Conservation (phyloP, 345 rosid genomes). For the Linum usitatissimum region DNA sequence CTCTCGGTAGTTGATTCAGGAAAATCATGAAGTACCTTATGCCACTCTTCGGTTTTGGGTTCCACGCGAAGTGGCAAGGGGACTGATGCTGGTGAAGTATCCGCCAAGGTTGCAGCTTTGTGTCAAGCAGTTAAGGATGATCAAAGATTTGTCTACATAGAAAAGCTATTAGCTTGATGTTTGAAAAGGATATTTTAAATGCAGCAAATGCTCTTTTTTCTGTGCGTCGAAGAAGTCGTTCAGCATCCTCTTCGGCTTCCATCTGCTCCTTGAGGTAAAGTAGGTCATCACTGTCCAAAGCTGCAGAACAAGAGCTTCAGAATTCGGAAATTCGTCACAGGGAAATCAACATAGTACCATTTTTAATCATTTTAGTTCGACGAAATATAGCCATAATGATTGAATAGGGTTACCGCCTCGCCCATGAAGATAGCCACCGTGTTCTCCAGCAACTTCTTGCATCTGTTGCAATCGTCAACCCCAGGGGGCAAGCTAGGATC, state of each 20-base stretch:
- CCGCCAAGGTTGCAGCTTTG: slow-evolving; percentile 91
- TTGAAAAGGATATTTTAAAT: slow-evolving; percentile 79
- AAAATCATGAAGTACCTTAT: slow-evolving; percentile 40
- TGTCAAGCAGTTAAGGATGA: slow-evolving; percentile 43
- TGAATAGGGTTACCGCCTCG: slow-evolving; percentile 58
- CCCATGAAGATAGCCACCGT: slow-evolving; percentile 99
- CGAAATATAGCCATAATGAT: background rate
- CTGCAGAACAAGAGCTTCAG: slow-evolving; percentile 46
- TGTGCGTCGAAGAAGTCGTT: slow-evolving; percentile 85
- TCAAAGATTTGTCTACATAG: no score
- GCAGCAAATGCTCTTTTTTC: slow-evolving; percentile 98
- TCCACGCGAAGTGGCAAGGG: slow-evolving; percentile 88
- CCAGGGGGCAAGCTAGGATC: slow-evolving; percentile 59
- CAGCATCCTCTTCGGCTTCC: slow-evolving; percentile 99
- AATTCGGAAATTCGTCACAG: slow-evolving; percentile 4
- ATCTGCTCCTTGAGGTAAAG: slow-evolving; percentile 97
- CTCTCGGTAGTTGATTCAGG: background rate
- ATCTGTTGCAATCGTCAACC: slow-evolving; percentile 67
- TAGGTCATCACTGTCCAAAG: slow-evolving; percentile 96
- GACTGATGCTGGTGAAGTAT: slow-evolving; percentile 72
- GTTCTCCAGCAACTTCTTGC: slow-evolving; percentile 99
- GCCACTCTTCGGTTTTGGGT: slow-evolving; percentile 92
- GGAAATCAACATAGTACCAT: background rate
- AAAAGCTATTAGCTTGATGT: no score
- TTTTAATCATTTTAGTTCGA: background rate